Percentiles rank a stretch among this genome's conserved stretches.
phyloP scores from a whole-genome alignment of 108 stramenopile genomes.

The Stephanodiscus triporus region DNA sequence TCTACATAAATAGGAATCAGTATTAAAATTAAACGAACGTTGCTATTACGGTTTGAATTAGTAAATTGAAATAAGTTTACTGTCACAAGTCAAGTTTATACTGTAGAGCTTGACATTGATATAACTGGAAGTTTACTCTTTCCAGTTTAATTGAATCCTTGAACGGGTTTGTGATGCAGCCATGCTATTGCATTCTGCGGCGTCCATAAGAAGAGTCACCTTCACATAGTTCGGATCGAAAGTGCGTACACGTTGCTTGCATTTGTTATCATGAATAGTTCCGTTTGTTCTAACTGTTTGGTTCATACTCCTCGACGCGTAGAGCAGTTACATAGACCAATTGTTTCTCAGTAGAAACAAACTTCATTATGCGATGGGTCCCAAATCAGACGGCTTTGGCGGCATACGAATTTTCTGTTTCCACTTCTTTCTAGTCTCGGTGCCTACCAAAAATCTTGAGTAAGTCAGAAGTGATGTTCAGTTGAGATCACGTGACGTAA shows the following conservation, averaged over 20 bases:
- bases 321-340: background rate
- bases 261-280: background rate
- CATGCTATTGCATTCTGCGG: background rate
- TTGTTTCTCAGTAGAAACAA: constrained; percentile 7
- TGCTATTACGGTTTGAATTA: too few species aligned
- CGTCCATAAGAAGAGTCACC: constrained; percentile 1
- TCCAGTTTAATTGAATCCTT: too few species aligned
- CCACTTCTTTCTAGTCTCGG: constrained; percentile 10
- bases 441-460: background rate
- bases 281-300: background rate
- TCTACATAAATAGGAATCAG: too few species aligned
- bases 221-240: constrained; percentile 6
- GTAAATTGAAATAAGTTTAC: too few species aligned
- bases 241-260: constrained; percentile 1
- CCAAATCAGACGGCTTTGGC: constrained; percentile 16
- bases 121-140: too few species aligned
- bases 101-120: too few species aligned
- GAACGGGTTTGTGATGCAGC: too few species aligned
- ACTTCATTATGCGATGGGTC: constrained; percentile 11
- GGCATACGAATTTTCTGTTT: constrained; percentile 13
- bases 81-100: too few species aligned
- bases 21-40: too few species aligned
- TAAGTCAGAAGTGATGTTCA: constrained; percentile 5
- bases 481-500: background rate
- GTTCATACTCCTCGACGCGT: background rate